A percentile compares a stretch with the other conserved stretches of the same genome.
These are phyloP conservation scores for Blastocrithidia nonstop DNA, from an alignment of 208 protist genomes.

Conservation along the genomic window DNA sequence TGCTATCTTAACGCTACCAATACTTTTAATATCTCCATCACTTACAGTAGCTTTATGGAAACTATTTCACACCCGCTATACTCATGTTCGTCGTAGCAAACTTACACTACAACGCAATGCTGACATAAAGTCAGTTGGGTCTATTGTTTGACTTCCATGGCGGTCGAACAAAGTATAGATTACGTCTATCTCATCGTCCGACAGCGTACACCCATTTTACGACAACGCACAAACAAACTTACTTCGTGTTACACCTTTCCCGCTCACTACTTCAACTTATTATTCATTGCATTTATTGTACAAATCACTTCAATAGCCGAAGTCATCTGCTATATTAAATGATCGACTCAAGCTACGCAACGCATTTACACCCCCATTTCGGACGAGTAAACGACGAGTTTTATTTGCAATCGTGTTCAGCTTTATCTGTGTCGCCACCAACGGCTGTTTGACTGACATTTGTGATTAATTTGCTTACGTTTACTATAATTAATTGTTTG, in stretches of 20 bases:
- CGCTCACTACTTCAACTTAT: too few species aligned
- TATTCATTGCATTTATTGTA: too few species aligned
- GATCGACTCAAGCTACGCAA: slow-evolving; percentile 63
- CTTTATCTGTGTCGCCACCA: too few species aligned
- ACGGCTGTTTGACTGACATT: too few species aligned
- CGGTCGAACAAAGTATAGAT: slow-evolving; percentile 48
- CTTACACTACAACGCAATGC: slow-evolving; percentile 31
- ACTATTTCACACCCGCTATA: slow-evolving; percentile 35
- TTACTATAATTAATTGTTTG: too few species aligned
- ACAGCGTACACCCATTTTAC: slow-evolving; percentile 27
- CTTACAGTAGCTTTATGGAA: too few species aligned
- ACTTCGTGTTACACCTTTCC: slow-evolving; percentile 12
- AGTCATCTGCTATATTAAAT: slow-evolving; percentile 38
- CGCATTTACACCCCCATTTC: slow-evolving; percentile 28
- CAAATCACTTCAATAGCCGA: too few species aligned
- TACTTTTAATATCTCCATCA: too few species aligned
- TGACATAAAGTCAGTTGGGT: slow-evolving; percentile 57
- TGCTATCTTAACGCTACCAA: slow-evolving; percentile 19
- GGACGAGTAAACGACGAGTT: slow-evolving; percentile 39
- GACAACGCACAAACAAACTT: slow-evolving; percentile 20
- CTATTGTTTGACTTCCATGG: slow-evolving; percentile 22
- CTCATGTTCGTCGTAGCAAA: slow-evolving; percentile 33
- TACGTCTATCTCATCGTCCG: slow-evolving; percentile 29
- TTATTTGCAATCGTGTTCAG: too few species aligned
- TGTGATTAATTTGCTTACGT: too few species aligned